Evolutionary conservation across 2,329 filamentous ascomycete species (phyloP).

Genomic region (Ilyonectria mors-panacis): DNA sequence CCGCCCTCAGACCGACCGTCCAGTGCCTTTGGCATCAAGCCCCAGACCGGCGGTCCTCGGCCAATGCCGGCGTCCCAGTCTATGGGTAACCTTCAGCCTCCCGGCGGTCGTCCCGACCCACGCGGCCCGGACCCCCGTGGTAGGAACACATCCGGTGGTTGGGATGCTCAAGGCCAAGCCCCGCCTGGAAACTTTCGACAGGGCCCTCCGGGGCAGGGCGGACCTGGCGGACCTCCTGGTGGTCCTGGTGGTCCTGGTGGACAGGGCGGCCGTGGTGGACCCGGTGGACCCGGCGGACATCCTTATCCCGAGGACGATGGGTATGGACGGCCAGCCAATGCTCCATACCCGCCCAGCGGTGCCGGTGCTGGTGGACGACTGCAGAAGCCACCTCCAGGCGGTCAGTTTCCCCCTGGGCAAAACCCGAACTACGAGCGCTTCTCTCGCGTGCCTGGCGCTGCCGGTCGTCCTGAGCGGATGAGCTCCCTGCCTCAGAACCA

Average conservation of each 20-base stretch:
- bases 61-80: slow-evolving; percentile 62
- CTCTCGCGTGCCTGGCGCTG: slow-evolving; percentile 51
- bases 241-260: slow-evolving; percentile 34
- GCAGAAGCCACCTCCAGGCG: slow-evolving; percentile 46
- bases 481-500: slow-evolving; percentile 49
- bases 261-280: slow-evolving; percentile 37
- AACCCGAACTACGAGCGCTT: slow-evolving; percentile 50
- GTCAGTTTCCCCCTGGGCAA: slow-evolving; percentile 42
- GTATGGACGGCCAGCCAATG: slow-evolving; percentile 39
- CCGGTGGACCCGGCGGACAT: slow-evolving; percentile 40
- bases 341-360: slow-evolving; percentile 49
- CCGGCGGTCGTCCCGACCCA: slow-evolving; percentile 47
- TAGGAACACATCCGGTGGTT: slow-evolving; percentile 61
- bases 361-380: slow-evolving; percentile 50
- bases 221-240: slow-evolving; percentile 49
- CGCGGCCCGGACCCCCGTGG: slow-evolving; percentile 56
- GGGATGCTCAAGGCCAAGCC: slow-evolving; percentile 56
- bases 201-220: slow-evolving; percentile 36
- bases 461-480: slow-evolving; percentile 51
- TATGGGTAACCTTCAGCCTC: slow-evolving; percentile 62
- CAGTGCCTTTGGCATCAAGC: slow-evolving; percentile 70
- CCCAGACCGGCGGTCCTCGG: slow-evolving; percentile 53
- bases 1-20: slow-evolving; percentile 64
- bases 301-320: slow-evolving; percentile 47
- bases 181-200: slow-evolving; percentile 4